These are phyloP conservation scores for Helianthus annuus DNA, from an alignment of 129 eudicot genomes.

Conservation along the genomic window DNA sequence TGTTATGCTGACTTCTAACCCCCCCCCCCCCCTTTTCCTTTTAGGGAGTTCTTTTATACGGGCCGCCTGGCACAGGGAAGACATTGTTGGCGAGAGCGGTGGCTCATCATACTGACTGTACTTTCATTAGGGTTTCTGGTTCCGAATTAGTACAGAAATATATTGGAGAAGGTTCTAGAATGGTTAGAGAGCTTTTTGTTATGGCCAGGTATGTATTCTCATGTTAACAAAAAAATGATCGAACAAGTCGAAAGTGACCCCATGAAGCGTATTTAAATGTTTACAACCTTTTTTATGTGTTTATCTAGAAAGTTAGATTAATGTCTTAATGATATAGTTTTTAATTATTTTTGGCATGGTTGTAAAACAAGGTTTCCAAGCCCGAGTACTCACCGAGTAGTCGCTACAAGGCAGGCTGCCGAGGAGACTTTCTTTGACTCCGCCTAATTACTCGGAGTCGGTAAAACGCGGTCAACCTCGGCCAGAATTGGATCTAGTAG, in stretches of 20 bases:
- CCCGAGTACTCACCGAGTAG: too few relatives aligned
- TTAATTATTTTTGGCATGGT: too few relatives aligned
- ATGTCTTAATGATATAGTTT: too few relatives aligned
- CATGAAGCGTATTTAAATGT: not conserved
- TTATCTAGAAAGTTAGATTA: too few relatives aligned
- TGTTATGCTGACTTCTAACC: not conserved
- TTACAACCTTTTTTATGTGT: not conserved
- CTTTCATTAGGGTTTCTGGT: slow-evolving; percentile 93
- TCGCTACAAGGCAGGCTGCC: too few relatives aligned
- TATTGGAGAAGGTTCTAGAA: slow-evolving; percentile 95
- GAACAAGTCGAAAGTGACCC: not conserved
- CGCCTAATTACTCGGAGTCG: too few relatives aligned
- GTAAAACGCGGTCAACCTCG: too few relatives aligned
- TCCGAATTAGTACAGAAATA: slow-evolving; percentile 92
- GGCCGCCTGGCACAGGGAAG: slow-evolving; percentile 94
- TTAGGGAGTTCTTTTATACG: slow-evolving; percentile 84
- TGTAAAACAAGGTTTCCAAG: too few relatives aligned
- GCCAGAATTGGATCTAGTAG: too few relatives aligned
- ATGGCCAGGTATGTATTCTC: slow-evolving; percentile 72
- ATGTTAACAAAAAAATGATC: too few relatives aligned
- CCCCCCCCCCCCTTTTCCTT: not conserved
- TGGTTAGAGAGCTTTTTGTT: slow-evolving; percentile 96
- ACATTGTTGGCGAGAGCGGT: slow-evolving; percentile 89
- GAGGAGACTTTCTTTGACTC: too few relatives aligned
- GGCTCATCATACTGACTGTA: slow-evolving; percentile 95